phyloP scores from a whole-genome alignment of 441 rosid species.

The Gossypium davidsonii region DNA sequence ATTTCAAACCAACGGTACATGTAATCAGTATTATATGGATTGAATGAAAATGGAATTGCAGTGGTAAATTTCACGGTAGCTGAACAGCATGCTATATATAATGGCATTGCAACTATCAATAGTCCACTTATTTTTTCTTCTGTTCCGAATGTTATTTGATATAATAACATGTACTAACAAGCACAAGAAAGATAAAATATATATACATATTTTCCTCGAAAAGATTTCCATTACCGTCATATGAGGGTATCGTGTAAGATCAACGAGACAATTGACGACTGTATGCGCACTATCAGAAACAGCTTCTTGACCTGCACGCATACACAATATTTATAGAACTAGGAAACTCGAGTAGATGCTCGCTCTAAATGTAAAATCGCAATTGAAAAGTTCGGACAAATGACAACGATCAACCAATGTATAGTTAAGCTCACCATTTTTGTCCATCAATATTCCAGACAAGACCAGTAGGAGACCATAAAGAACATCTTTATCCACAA shows the following conservation, averaged over 20 bases:
- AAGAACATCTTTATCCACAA: conserved; percentile 46
- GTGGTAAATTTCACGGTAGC: not conserved
- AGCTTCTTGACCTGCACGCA: conserved; percentile 55
- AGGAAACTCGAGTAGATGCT: not conserved
- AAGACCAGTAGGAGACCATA: conserved; percentile 66
- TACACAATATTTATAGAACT: conserved; percentile 7
- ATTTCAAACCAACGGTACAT: not conserved
- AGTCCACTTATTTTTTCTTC: not conserved
- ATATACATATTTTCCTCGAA: not conserved
- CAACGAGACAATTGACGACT: conserved; percentile 48
- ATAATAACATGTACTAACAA: not conserved
- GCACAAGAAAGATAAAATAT: not conserved
- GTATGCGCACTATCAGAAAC: conserved; percentile 52
- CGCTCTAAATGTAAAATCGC: not conserved
- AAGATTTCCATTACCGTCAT: conserved; percentile 43
- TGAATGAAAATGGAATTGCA: not conserved
- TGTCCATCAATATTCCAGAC: conserved; percentile 69
- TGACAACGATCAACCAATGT: not conserved
- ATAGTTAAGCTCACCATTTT: conserved; percentile 40
- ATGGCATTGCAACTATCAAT: not conserved
- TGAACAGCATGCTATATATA: not conserved
- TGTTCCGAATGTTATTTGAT: not conserved
- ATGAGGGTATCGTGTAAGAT: conserved; percentile 49
- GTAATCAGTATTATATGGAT: not conserved
- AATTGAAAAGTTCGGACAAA: not conserved